phyloP scores from a whole-genome alignment of 1,284 basidiomycete genomes.

The Apiotrichum veenhuisii region DNA sequence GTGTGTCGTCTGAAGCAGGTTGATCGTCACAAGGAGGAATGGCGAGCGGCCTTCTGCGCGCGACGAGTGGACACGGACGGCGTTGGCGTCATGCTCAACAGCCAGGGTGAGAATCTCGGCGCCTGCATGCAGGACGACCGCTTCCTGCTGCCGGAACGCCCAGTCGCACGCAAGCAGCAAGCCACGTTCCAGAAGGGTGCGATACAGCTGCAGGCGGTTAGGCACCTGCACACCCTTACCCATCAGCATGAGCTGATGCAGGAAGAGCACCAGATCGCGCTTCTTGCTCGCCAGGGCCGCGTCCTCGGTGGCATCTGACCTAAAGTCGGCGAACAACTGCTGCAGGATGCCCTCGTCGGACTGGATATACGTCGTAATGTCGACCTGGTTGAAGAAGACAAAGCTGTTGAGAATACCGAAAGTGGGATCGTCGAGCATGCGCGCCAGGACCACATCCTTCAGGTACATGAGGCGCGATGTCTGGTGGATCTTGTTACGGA shows the following conservation, averaged over 20 bases:
- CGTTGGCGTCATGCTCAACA: constrained; percentile 86
- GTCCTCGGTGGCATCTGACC: constrained; percentile 54
- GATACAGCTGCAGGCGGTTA: constrained; percentile 80
- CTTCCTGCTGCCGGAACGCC: constrained; percentile 61
- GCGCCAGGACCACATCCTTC: constrained; percentile 94
- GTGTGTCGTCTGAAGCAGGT: constrained; percentile 68
- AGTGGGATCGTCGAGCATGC: constrained; percentile 90
- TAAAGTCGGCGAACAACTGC: constrained; percentile 73
- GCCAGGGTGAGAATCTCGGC: constrained; percentile 83
- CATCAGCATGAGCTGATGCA: constrained; percentile 92
- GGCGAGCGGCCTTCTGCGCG: constrained; percentile 64
- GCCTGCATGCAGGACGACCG: constrained; percentile 67
- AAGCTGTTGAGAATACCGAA: constrained; percentile 96
- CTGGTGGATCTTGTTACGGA: constrained; percentile 87
- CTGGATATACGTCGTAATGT: constrained; percentile 89
- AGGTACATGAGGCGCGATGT: constrained; percentile 95
- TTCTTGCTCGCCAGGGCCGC: constrained; percentile 21
- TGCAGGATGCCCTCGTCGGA: constrained; percentile 69
- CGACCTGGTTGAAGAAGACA: constrained; percentile 98
- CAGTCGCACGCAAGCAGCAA: constrained; percentile 87
- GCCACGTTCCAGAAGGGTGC: constrained; percentile 81
- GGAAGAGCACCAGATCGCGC: constrained; percentile 71
- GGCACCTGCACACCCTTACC: constrained; percentile 93
- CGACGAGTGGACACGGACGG: constrained; percentile 76
- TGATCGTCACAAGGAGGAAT: constrained; percentile 69